These are phyloP conservation scores for Collybiopsis luxurians DNA, from an alignment of 768 basidiomycete genomes.

Conservation along the genomic window DNA sequence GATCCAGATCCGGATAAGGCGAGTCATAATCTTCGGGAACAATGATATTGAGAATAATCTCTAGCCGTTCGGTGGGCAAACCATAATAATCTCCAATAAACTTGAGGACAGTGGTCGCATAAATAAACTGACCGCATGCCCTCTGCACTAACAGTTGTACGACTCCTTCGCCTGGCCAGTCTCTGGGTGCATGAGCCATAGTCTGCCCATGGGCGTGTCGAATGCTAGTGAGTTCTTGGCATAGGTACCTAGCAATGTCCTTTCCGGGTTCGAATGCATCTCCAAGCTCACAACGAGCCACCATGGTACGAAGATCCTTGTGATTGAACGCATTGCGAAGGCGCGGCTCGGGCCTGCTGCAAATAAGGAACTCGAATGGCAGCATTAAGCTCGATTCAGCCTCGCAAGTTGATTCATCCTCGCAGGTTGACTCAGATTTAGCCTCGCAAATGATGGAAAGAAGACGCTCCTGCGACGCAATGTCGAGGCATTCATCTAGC, in stretches of 20 bases:
- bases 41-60: no score
- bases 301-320: not conserved
- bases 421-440: no score
- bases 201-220: not conserved
- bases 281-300: not conserved
- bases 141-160: not conserved
- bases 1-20: no score
- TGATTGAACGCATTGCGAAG: constrained; percentile 11
- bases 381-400: constrained; percentile 4
- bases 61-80: no score
- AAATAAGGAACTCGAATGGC: constrained; percentile 26
- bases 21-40: no score
- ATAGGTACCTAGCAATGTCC: not conserved
- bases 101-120: no score
- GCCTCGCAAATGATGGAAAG: constrained; percentile 23
- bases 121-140: constrained; percentile 1
- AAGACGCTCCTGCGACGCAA: constrained; percentile 21
- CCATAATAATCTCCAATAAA: no score
- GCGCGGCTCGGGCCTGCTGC: no score
- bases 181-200: not conserved
- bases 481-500: constrained; percentile 29
- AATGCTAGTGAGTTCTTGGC: not conserved
- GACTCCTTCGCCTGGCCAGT: not conserved
- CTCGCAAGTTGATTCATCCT: no score
- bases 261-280: not conserved